Evolutionary conservation across 208 protist species (phyloP).

Genomic region (Wallacemonas rigidus): DNA sequence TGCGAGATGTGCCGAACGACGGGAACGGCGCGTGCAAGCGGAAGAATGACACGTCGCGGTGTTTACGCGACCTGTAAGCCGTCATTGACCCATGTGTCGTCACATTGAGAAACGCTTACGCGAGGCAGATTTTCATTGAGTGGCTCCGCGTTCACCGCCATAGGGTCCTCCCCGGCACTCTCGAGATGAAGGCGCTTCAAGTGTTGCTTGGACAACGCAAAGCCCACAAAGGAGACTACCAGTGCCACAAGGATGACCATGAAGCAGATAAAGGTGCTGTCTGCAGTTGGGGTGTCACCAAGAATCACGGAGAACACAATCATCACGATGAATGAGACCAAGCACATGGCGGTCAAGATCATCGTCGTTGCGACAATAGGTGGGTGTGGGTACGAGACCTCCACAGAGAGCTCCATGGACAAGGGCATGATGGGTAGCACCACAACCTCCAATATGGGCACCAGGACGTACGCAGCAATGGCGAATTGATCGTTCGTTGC

Average conservation of each 20-base stretch:
- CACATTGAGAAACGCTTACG: too few relatives aligned
- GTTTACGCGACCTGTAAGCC: too few relatives aligned
- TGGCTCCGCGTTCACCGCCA: not conserved
- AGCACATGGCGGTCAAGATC: slow-evolving; percentile 34
- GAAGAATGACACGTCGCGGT: too few relatives aligned
- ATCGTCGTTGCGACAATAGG: slow-evolving; percentile 44
- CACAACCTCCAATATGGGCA: slow-evolving; percentile 40
- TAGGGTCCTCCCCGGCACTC: slow-evolving; percentile 8
- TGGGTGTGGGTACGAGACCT: slow-evolving; percentile 52
- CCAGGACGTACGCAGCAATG: slow-evolving; percentile 28
- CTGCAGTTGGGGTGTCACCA: slow-evolving; percentile 28
- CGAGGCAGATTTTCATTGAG: too few relatives aligned
- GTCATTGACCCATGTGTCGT: too few relatives aligned
- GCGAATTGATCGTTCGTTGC: not conserved
- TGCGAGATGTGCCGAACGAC: too few relatives aligned
- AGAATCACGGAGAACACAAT: slow-evolving; percentile 52
- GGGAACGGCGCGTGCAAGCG: too few relatives aligned
- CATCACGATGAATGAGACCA: slow-evolving; percentile 42
- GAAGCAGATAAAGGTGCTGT: slow-evolving; percentile 32
- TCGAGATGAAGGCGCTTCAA: slow-evolving; percentile 24
- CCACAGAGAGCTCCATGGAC: slow-evolving; percentile 55
- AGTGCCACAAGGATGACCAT: slow-evolving; percentile 29
- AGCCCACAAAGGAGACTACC: slow-evolving; percentile 13
- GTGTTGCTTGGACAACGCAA: slow-evolving; percentile 39
- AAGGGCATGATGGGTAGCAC: slow-evolving; percentile 52